Evolutionary conservation across 345 rosid species (phyloP), one percentile per base, ranked within the genome.

Genomic region (Eucalyptus marginata): DNA sequence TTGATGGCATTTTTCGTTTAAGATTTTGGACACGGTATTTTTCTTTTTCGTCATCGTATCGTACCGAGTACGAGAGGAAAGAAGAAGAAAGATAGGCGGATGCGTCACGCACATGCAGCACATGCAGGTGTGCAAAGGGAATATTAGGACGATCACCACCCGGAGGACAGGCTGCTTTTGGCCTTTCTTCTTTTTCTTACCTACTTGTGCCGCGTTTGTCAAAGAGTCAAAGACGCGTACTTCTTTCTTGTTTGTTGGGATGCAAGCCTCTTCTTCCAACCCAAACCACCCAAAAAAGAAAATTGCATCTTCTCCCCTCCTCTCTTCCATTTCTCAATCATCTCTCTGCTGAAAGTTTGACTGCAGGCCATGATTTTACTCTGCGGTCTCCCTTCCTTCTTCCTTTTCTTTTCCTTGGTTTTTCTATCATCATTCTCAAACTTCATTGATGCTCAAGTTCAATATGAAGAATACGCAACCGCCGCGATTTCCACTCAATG

Each of bases 381-480:
- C 3, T 31, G 22, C 2, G 4, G 22, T 66, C 79, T 31, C 79
- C 10, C 43, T 31, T 8, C 40, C 31, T 66, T 66, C 43, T 33
- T 66, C 8, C 22, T 66, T 66, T 31, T 43, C 0, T 52, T 66
- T 5, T 31, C 79, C 43, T 66, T 66, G 20, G 3, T 31, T 66
- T 66, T 15, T 3, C 43, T 31, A 31, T 66, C 1, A 40, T 43
- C 5, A 7, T 66, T 16, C 43, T 31, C 11, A 66, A 66, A 31
- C 22, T 66, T 66, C 11, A 8, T 66, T 31, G 22, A 1, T 2
- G 6, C 79, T 31, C 22, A 8, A 66, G 22, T 4, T 31, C 22
- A 0, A 15, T 6, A 7, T 7, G 7, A 66, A 15, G 2, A 4
- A 16, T 1, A 5, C 14, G 6, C 22, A 66, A 31, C 0, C 0